A percentile compares a stretch with the other conserved stretches of the same genome.
phyloP scores from a whole-genome alignment of 2,329 filamentous ascomycete genomes.

The Nemania sp. region DNA sequence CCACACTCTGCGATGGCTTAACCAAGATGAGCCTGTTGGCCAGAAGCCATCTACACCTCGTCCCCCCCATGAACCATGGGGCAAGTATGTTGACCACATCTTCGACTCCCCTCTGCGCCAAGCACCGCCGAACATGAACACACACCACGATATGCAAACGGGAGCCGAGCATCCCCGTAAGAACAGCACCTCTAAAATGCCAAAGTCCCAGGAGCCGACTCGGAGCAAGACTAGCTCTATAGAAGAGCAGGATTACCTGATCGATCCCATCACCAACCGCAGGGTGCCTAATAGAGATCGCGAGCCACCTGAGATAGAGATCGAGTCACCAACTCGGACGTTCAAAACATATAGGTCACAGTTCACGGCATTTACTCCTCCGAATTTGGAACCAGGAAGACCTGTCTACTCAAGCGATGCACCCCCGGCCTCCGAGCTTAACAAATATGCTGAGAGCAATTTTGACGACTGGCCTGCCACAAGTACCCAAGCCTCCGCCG shows the following conservation, averaged over 20 bases:
- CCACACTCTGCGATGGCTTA: conserved; percentile 51
- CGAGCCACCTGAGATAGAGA: conserved; percentile 30
- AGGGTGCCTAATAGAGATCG: conserved; percentile 54
- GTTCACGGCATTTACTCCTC: conserved; percentile 48
- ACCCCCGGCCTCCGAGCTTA: conserved; percentile 54
- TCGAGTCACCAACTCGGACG: conserved; percentile 47
- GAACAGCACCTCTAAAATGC: background rate
- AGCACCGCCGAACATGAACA: conserved; percentile 7
- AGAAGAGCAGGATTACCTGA: conserved; percentile 54
- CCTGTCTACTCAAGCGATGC: conserved; percentile 51
- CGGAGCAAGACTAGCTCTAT: conserved; percentile 21
- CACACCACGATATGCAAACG: conserved; percentile 5
- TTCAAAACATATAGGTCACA: conserved; percentile 54
- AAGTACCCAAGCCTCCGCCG: background rate
- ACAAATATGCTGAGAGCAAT: conserved; percentile 51
- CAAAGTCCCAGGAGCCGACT: conserved; percentile 9
- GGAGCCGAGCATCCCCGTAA: background rate
- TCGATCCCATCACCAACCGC: conserved; percentile 71
- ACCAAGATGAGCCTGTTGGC: conserved; percentile 53
- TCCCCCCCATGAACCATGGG: conserved; percentile 30
- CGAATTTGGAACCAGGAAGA: conserved; percentile 32
- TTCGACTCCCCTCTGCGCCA: conserved; percentile 35
- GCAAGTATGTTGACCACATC: conserved; percentile 37
- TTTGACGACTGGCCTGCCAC: conserved; percentile 48
- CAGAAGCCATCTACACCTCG: conserved; percentile 51